Conservation (phyloP, 306 rosid species). For the Geum urbanum region DNA sequence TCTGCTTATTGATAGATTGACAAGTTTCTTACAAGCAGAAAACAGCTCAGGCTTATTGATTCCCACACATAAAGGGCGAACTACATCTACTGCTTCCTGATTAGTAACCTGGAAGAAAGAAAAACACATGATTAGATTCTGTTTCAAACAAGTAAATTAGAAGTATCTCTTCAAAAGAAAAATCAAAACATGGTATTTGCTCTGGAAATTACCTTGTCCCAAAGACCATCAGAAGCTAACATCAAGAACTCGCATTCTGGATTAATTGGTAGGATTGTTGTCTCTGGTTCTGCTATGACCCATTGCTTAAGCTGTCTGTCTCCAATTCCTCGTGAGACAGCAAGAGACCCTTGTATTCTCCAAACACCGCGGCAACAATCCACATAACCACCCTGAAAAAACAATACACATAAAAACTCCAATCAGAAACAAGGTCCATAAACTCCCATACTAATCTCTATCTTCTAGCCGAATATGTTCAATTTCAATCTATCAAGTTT, state of each 20-base stretch:
- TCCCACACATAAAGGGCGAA: slow-evolving; percentile 35
- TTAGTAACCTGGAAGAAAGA: slow-evolving; percentile 31
- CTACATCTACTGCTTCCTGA: slow-evolving; percentile 49
- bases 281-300: slow-evolving; percentile 56
- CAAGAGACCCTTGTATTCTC: slow-evolving; percentile 55
- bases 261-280: slow-evolving; percentile 27
- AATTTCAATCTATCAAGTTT: neutral
- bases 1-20: slow-evolving; percentile 30
- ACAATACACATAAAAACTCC: neutral
- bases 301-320: slow-evolving; percentile 43
- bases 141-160: neutral
- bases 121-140: neutral
- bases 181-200: neutral
- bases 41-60: slow-evolving; percentile 25
- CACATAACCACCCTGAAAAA: slow-evolving; percentile 47
- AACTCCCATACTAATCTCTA: neutral
- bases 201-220: slow-evolving; percentile 43
- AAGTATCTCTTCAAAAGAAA: neutral
- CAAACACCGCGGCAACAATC: slow-evolving; percentile 41
- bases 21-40: slow-evolving; percentile 47
- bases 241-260: slow-evolving; percentile 44
- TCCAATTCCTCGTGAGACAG: slow-evolving; percentile 51
- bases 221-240: slow-evolving; percentile 55
- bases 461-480: neutral
- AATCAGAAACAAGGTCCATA: neutral